Percentiles rank a stretch among this genome's conserved stretches.
These are phyloP conservation scores for Acer negundo DNA, from an alignment of 345 rosid species.

Conservation along the genomic window DNA sequence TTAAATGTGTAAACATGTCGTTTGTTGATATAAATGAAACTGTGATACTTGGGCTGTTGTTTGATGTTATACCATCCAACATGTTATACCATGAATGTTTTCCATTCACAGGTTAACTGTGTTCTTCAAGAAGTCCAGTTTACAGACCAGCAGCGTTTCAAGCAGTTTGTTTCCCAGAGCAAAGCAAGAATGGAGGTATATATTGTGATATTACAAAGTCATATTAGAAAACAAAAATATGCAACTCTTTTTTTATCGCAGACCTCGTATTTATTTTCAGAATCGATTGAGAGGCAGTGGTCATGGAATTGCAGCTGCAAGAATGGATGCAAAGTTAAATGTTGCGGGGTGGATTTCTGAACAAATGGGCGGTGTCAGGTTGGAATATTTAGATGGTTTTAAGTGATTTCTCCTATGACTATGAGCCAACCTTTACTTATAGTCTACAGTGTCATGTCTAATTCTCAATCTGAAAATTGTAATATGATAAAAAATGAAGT, in stretches of 20 bases:
- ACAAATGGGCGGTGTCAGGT: constrained; percentile 99
- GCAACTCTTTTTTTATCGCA: constrained; percentile 19
- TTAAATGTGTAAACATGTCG: neutral
- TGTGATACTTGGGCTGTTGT: neutral
- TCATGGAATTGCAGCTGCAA: constrained; percentile 83
- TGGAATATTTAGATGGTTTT: constrained; percentile 19
- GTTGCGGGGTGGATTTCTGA: constrained; percentile 95
- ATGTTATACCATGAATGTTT: constrained; percentile 1
- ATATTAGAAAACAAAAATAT: constrained; percentile 10
- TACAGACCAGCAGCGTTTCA: constrained; percentile 93
- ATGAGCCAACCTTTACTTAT: constrained; percentile 4
- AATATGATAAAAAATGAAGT: neutral
- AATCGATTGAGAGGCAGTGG: constrained; percentile 94
- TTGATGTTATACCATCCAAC: neutral
- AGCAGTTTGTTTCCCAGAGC: constrained; percentile 96
- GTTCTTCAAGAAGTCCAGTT: constrained; percentile 94
- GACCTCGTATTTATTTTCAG: constrained; percentile 38
- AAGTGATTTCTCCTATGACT: neutral
- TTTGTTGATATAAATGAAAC: neutral
- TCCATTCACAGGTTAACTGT: constrained; percentile 58
- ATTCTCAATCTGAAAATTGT: neutral
- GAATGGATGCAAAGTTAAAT: constrained; percentile 94
- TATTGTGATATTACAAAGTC: constrained; percentile 7
- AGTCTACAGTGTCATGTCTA: neutral
- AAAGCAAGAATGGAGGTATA: constrained; percentile 97